Evolutionary conservation across 371 early-diverging fungal genomes (phyloP).

Genomic region (Batkoa obscura): DNA sequence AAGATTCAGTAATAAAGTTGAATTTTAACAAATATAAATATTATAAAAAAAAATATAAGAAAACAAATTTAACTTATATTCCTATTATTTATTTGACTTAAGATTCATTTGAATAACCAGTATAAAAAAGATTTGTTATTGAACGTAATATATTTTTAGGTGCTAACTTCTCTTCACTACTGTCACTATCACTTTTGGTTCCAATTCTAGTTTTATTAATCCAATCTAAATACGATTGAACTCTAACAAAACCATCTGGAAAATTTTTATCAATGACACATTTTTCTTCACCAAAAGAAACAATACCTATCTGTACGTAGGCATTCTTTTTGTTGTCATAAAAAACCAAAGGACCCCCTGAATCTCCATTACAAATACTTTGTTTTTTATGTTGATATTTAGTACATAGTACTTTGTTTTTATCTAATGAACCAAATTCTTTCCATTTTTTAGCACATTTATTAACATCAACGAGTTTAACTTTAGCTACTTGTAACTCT

Average conservation of each 20-base stretch:
- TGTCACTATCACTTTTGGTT: no score
- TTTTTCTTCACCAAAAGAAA: not conserved
- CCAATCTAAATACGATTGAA: constrained; percentile 31
- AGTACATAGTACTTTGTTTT: not conserved
- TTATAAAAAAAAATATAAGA: no score
- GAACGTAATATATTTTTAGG: no score
- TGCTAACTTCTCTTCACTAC: no score
- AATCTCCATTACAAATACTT: not conserved
- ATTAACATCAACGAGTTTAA: not conserved
- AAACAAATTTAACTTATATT: no score
- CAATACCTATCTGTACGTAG: not conserved
- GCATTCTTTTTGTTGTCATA: not conserved
- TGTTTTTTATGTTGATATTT: not conserved
- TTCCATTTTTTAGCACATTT: not conserved
- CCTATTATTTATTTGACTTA: no score
- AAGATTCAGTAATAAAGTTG: no score
- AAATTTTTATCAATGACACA: not conserved
- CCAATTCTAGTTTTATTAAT: constrained; percentile 10
- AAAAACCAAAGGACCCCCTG: not conserved
- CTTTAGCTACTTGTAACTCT: not conserved
- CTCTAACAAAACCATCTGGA: constrained; percentile 16
- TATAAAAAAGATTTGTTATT: no score
- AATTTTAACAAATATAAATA: no score
- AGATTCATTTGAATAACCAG: no score
- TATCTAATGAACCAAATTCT: not conserved